Percentiles rank a stretch among this genome's conserved stretches.
Evolutionary conservation across 2,329 filamentous ascomycete genomes (phyloP).

Genomic region (Mollisia scopiformis): DNA sequence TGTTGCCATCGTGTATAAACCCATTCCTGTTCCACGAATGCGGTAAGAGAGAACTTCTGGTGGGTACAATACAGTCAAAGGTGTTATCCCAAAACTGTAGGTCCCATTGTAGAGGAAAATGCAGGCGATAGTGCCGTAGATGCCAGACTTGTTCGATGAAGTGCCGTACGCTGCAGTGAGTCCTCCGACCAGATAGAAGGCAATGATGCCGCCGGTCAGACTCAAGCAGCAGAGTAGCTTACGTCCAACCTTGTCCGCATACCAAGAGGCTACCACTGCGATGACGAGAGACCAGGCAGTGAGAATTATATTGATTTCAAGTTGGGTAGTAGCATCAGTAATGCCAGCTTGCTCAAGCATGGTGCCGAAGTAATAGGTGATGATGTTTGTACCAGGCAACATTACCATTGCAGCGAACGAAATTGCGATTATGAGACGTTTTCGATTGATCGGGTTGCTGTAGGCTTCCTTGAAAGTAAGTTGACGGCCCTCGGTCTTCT

Average conservation of each 20-base stretch:
- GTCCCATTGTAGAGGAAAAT: slow-evolving; percentile 55
- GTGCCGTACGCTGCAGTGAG: slow-evolving; percentile 47
- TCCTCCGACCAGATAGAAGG: slow-evolving; percentile 53
- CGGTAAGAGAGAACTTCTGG: slow-evolving; percentile 49
- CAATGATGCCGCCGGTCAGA: slow-evolving; percentile 44
- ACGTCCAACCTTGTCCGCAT: slow-evolving; percentile 46
- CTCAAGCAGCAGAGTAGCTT: slow-evolving; percentile 36
- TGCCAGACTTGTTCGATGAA: slow-evolving; percentile 19
- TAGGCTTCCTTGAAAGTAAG: slow-evolving; percentile 46
- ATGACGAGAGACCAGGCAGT: slow-evolving; percentile 51
- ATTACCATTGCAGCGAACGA: slow-evolving; percentile 46
- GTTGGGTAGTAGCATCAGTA: slow-evolving; percentile 36
- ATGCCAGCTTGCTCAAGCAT: slow-evolving; percentile 40
- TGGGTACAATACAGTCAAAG: slow-evolving; percentile 50
- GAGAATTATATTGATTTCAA: slow-evolving; percentile 47
- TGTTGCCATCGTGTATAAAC: slow-evolving; percentile 37
- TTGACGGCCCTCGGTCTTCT: slow-evolving; percentile 7
- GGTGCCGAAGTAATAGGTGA: slow-evolving; percentile 42
- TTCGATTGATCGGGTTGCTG: slow-evolving; percentile 3
- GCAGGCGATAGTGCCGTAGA: slow-evolving; percentile 48
- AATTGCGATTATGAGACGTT: slow-evolving; percentile 45
- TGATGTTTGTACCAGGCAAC: slow-evolving; percentile 50
- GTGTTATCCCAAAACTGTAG: slow-evolving; percentile 52
- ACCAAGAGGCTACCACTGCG: slow-evolving; percentile 44
- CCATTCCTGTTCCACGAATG: slow-evolving; percentile 50